Percentiles rank a stretch among this genome's conserved stretches.
Conservation (phyloP, 2,329 filamentous ascomycete species). For the Rhynchosporium graminicola region DNA sequence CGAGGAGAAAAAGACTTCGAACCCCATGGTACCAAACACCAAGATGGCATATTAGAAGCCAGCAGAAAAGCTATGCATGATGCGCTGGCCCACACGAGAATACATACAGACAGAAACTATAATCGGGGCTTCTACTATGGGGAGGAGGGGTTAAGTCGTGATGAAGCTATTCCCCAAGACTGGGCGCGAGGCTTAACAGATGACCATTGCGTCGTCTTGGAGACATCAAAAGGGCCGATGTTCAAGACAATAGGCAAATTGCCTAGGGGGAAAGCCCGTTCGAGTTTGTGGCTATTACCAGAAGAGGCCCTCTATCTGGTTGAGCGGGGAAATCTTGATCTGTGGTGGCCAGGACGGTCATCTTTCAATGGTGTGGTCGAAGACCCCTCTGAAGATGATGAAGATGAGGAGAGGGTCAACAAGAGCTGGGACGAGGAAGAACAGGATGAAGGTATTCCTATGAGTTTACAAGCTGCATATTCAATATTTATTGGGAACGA, state of each 20-base stretch:
- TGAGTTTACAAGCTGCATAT: constrained; percentile 91
- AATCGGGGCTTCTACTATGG: constrained; percentile 72
- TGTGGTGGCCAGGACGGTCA: constrained; percentile 73
- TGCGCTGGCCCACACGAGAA: constrained; percentile 74
- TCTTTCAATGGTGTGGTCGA: constrained; percentile 47
- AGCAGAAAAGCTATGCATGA: constrained; percentile 88
- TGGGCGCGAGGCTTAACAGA: constrained; percentile 65
- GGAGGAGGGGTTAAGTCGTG: constrained; percentile 45
- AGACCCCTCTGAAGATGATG: constrained; percentile 32
- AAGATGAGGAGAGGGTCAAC: constrained; percentile 43
- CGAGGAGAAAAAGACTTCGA: constrained; percentile 98
- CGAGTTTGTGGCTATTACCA: constrained; percentile 78
- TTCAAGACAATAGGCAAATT: constrained; percentile 75
- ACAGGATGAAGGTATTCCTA: constrained; percentile 69
- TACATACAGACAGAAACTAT: constrained; percentile 68
- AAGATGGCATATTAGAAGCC: constrained; percentile 74
- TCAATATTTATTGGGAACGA: constrained; percentile 76
- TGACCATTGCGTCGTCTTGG: constrained; percentile 61
- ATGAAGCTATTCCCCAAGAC: constrained; percentile 62
- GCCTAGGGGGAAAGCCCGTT: constrained; percentile 56
- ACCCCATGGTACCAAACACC: constrained; percentile 81
- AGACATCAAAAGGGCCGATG: constrained; percentile 70
- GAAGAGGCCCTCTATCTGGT: constrained; percentile 90
- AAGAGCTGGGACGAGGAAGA: constrained; percentile 41
- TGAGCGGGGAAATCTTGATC: constrained; percentile 82